A percentile compares a stretch with the other conserved stretches of the same genome.
These are phyloP conservation scores for Debaryomyces tyrocola DNA, from an alignment of 805 yeast genomes.

Conservation along the genomic window DNA sequence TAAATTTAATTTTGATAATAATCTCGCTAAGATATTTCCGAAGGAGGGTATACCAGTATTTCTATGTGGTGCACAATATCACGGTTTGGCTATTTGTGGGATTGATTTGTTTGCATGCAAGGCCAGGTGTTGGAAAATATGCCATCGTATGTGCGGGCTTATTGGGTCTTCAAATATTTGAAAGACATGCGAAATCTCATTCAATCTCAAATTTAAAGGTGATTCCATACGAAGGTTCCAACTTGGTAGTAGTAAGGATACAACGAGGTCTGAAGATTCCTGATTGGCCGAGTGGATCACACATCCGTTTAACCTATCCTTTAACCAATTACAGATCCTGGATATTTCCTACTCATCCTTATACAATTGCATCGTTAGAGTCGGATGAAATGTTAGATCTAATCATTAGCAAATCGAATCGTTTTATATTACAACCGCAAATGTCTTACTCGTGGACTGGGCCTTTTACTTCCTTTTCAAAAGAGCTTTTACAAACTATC, in stretches of 20 bases:
- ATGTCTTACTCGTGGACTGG: slow-evolving; percentile 17
- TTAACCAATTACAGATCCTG: slow-evolving; percentile 33
- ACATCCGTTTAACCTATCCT: slow-evolving; percentile 48
- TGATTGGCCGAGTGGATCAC: slow-evolving; percentile 52
- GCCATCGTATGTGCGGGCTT: slow-evolving; percentile 17
- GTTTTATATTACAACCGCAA: slow-evolving; percentile 11
- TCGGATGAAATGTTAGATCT: slow-evolving; percentile 42
- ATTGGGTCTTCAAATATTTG: slow-evolving; percentile 36
- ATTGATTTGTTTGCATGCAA: slow-evolving; percentile 59
- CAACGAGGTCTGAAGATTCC: slow-evolving; percentile 19
- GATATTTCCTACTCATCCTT: slow-evolving; percentile 66
- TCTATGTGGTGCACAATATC: slow-evolving; percentile 58
- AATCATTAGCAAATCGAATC: slow-evolving; percentile 43
- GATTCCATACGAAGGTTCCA: slow-evolving; percentile 12
- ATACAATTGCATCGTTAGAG: slow-evolving; percentile 52
- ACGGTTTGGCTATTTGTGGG: slow-evolving; percentile 47
- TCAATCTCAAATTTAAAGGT: slow-evolving; percentile 14
- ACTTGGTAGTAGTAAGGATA: slow-evolving; percentile 21
- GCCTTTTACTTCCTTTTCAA: slow-evolving; percentile 46
- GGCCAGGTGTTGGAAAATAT: slow-evolving; percentile 55
- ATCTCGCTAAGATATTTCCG: slow-evolving; percentile 53
- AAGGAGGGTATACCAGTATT: slow-evolving; percentile 47
- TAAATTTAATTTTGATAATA: slow-evolving; percentile 36
- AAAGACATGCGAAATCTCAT: slow-evolving; percentile 25
- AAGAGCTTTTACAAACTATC: slow-evolving; percentile 41